These are phyloP conservation scores for Solanum hybrid DNA, from an alignment of 305 asterid genomes.

Conservation along the genomic window DNA sequence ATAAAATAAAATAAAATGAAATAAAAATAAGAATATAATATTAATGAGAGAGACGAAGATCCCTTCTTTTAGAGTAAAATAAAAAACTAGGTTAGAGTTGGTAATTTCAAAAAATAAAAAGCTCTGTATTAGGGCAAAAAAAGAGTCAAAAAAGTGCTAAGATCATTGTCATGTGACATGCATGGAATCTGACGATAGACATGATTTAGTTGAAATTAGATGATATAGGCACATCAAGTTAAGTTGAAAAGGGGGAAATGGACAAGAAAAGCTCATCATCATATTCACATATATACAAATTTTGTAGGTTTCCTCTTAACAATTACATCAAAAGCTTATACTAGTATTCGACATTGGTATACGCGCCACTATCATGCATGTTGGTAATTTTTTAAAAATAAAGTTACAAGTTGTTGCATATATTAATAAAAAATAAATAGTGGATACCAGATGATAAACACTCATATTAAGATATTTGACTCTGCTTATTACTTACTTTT, in stretches of 20 bases:
- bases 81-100: no score
- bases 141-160: neutral
- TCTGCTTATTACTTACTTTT: neutral
- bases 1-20: no score
- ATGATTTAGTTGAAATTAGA: neutral
- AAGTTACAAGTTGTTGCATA: neutral
- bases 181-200: neutral
- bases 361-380: neutral
- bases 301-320: neutral
- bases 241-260: neutral
- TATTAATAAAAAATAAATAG: neutral
- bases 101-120: no score
- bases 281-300: neutral
- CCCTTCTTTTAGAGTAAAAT: neutral
- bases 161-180: neutral
- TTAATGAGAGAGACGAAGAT: neutral
- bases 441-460: neutral
- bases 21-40: no score
- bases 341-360: neutral
- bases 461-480: neutral
- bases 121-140: no score
- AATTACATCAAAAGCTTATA: neutral
- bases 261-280: neutral
- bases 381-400: neutral
- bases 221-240: neutral